Evolutionary conservation across 768 basidiomycete species (phyloP).

Genomic region (Agaricus bisporus): DNA sequence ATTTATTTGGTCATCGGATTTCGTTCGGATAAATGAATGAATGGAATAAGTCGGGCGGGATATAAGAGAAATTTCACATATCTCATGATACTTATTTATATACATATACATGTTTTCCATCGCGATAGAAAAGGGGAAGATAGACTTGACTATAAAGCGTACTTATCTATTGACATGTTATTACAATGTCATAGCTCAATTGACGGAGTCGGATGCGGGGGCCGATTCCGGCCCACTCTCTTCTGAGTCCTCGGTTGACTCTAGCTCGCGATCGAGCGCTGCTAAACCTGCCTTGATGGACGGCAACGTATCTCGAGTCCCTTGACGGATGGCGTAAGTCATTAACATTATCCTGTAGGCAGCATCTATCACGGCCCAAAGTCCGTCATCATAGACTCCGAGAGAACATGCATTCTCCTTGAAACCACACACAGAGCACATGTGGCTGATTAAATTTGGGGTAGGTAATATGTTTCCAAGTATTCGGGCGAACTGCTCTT

Average conservation of each 20-base stretch:
- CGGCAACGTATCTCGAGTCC: conserved; percentile 20
- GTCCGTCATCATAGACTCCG: conserved; percentile 56
- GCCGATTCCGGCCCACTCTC: not conserved
- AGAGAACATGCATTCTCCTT: conserved; percentile 70
- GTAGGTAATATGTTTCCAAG: conserved; percentile 36
- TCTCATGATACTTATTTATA: too few species aligned
- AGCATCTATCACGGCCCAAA: conserved; percentile 64
- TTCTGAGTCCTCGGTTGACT: not conserved
- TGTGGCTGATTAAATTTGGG: conserved; percentile 41
- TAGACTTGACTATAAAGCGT: too few species aligned
- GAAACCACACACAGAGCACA: conserved; percentile 50
- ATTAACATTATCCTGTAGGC: conserved; percentile 65
- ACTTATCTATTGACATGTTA: too few species aligned
- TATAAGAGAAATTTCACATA: too few species aligned
- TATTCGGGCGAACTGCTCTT: conserved; percentile 22
- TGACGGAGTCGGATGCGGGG: not conserved
- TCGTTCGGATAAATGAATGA: too few species aligned
- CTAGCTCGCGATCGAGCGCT: not conserved
- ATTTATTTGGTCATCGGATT: too few species aligned
- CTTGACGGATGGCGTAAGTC: conserved; percentile 49
- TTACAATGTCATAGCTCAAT: not conserved
- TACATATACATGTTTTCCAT: too few species aligned
- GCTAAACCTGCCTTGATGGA: not conserved
- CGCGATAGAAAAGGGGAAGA: too few species aligned
- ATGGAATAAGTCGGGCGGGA: too few species aligned